A percentile compares a stretch with the other conserved stretches of the same genome.
These are phyloP conservation scores for Sporobolomyces pararoseus DNA, from an alignment of 768 basidiomycete species.

Conservation along the genomic window DNA sequence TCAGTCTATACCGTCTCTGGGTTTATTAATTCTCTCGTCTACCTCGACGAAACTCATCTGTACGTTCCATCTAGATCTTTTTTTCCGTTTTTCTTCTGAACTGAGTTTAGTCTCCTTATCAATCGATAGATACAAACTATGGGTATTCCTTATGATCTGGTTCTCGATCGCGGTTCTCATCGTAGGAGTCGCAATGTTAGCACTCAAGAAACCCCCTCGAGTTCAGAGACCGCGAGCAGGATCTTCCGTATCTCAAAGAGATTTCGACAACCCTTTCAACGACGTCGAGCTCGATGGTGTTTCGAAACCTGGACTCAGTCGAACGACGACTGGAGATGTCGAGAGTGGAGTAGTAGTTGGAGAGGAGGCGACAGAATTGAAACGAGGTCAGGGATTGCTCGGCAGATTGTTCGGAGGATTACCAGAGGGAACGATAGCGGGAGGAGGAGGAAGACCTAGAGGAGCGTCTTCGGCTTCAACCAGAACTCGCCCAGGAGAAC, in stretches of 20 bases:
- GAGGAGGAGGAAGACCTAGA: constrained; percentile 52
- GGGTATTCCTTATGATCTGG: constrained; percentile 73
- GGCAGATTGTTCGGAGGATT: constrained; percentile 23
- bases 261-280: constrained; percentile 45
- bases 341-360: not conserved
- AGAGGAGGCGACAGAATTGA: not conserved
- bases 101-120: not conserved
- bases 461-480: constrained; percentile 31
- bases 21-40: constrained; percentile 64
- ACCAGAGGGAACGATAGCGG: constrained; percentile 19
- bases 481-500: not conserved
- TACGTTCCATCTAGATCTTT: constrained; percentile 51
- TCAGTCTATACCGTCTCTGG: constrained; percentile 79
- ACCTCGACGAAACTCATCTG: constrained; percentile 79
- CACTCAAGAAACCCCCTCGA: constrained; percentile 72
- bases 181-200: constrained; percentile 85
- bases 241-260: constrained; percentile 44
- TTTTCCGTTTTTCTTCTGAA: not conserved
- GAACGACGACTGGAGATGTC: not conserved
- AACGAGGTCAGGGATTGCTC: constrained; percentile 17
- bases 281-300: constrained; percentile 12
- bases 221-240: constrained; percentile 47
- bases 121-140: constrained; percentile 18
- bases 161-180: constrained; percentile 80
- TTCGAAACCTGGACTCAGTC: constrained; percentile 49